Base-by-base conservation (phyloP, 306 rosid species). In the Glycyrrhiza uralensis region DNA sequence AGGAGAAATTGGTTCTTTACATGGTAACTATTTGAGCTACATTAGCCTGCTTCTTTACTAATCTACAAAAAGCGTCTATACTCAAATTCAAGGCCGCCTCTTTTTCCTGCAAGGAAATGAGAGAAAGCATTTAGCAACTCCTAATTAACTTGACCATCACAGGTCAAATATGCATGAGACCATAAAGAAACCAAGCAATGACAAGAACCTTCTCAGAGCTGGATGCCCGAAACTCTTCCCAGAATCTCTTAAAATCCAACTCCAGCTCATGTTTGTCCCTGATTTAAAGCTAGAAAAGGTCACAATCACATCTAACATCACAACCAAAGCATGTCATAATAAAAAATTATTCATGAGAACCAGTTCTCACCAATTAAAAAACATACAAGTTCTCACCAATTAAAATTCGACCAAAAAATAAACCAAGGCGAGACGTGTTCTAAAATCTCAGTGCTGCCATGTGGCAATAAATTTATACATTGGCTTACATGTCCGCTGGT, bases 201-300 rank as follows among this genome's bases (percentile, higher is more conserved):
- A 23, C 39, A 56, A 51, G 74, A 85, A 95, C 99, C 99, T 95
- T 91, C 89, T 91, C 99, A 77, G 95, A 95, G 92, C 91, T 85
- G 75, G 99, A 95, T 75, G 97, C 87, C 84, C 97, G 89, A 81
- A 95, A 95, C 74, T 92, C 99, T 81, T 92, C 97, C 99, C 99
- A 95, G 66, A 81, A 95, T 76, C 97, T 88, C 88, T 90, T 95
- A 93, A 95, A 95, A 87, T 95, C 99, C 96, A 92, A 89, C 80
- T 95, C 99, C 97, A 95, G 66, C 81, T 92, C 99, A 95, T 92
- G 93, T 81, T 72, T 85, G 79, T 85, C 97, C 86, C 99, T 95
- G 96, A 78, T 83, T 79, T 58, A 73, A 69, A 63, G 81, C 54
- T 32, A 61, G 45, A 62, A 57, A 76, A 45, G 63, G 70, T 82